Evolutionary conservation across 371 early-diverging fungal genomes (phyloP), one percentile per base, ranked within the genome.

Genomic region (Dichotomocladium elegans): DNA sequence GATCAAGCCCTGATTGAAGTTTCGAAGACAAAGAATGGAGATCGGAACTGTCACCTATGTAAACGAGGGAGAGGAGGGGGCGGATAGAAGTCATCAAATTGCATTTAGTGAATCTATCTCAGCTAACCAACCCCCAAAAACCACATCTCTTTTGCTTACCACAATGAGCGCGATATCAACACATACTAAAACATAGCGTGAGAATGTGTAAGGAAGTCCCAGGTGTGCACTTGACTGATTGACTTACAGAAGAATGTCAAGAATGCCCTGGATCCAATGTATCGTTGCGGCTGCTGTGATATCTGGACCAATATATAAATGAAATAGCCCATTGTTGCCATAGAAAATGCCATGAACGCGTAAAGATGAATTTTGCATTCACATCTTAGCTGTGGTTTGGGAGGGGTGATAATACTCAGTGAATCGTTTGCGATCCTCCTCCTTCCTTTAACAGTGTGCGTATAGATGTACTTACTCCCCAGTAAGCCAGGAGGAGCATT

Each of bases 401-500:
- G 2, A n/a, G 33, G 2, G 19, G 11, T 41, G 24, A 46, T 17
- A 3, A 25, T 33, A 2, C 9, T 15, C 48, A 14, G 17, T 31
- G 9, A 21, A n/a, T n/a, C n/a, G n/a, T n/a, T n/a, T n/a, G n/a
- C n/a, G n/a, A n/a, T n/a, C n/a, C 15, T 7, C 1, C 1, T 37
- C 9, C 5, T n/a, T 35, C 5, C 35, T n/a, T 11, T 37, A 21
- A 37, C 21, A n/a, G 21, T n/a, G 46, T 27, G 17, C 28, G 7
- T 8, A 1, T 2, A 19, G 4, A 37, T 5, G 14, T 33, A 52
- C 59, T 55, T 56, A 93, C 85, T 14, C 89, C 92, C 65, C 85
- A 91, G 44, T 90, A 81, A 14, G 92, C 94, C 28, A 86, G 49
- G 11, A 78, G 63, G 17, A 94, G 66, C 49, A 92, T 82, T 12